A percentile compares a stretch with the other conserved stretches of the same genome.
Conservation (phyloP, 2,329 filamentous ascomycete genomes). For the Aspergillus ochraceus region DNA sequence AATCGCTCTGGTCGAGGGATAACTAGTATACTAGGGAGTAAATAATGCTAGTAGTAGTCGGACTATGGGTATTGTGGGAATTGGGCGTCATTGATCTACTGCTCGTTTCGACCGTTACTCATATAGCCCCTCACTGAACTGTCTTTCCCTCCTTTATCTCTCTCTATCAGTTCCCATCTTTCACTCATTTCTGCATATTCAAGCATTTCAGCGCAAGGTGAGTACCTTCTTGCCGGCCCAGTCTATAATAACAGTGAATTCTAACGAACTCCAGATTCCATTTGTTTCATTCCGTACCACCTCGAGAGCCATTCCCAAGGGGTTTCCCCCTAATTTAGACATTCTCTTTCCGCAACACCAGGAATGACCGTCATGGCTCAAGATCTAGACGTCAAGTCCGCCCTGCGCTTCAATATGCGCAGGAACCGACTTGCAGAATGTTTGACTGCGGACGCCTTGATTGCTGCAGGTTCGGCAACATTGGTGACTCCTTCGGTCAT, state of each 20-base stretch:
- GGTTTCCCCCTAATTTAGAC: background rate
- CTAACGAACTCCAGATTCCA: background rate
- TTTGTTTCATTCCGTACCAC: background rate
- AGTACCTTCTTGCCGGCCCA: background rate
- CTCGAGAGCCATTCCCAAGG: background rate
- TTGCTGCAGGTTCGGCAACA: constrained; percentile 68
- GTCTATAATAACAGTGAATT: background rate
- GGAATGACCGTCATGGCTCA: constrained; percentile 24
- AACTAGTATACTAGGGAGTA: background rate
- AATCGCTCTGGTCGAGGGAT: background rate
- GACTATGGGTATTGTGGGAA: constrained; percentile 3
- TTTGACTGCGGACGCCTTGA: constrained; percentile 64
- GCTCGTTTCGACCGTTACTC: background rate
- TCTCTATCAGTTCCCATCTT: constrained; percentile 8
- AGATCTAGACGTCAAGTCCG: constrained; percentile 22
- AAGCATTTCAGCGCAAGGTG: constrained; percentile 5
- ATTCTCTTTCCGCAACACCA: background rate
- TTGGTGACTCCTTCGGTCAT: constrained; percentile 78
- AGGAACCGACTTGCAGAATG: constrained; percentile 37
- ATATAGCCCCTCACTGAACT: constrained; percentile 9
- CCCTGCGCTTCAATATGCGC: constrained; percentile 28
- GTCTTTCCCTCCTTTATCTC: constrained; percentile 2
- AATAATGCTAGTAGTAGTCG: background rate
- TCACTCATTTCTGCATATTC: constrained; percentile 2
- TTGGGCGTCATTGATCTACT: constrained; percentile 4